Conservation (phyloP, 805 yeast species). For the Ogataea kodamae region DNA sequence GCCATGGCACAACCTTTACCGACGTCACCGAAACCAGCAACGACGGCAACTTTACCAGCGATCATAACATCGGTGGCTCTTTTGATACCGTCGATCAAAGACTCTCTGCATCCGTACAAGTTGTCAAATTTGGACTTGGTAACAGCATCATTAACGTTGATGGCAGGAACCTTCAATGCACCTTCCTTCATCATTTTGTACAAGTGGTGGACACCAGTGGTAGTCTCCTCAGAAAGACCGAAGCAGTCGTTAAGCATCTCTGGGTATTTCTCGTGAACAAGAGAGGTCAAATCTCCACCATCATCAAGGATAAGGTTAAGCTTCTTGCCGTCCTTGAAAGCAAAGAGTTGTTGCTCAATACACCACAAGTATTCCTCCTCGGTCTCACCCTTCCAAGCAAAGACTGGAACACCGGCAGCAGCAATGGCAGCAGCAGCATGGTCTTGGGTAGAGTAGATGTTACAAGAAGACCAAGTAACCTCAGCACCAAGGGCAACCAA, state of each 20-base stretch:
- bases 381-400: conserved; percentile 99
- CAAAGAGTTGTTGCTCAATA: conserved; percentile 97
- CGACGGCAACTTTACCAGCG: conserved; percentile 98
- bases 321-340: conserved; percentile 94
- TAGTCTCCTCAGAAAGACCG: conserved; percentile 98
- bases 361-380: conserved; percentile 99
- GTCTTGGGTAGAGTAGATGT: conserved; percentile 99
- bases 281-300: conserved; percentile 97
- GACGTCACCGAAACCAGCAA: conserved; percentile 99
- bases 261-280: conserved; percentile 97
- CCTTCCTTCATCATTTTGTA: conserved; percentile 93
- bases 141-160: conserved; percentile 97
- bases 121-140: conserved; percentile 99
- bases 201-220: conserved; percentile 99
- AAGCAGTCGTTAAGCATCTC: conserved; percentile 92
- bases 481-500: conserved; percentile 97
- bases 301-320: conserved; percentile 97
- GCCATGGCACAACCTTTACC: conserved; percentile 99
- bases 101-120: conserved; percentile 99
- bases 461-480: conserved; percentile 99
- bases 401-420: conserved; percentile 98
- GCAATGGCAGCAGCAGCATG: conserved; percentile 99
- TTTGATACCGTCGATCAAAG: conserved; percentile 97
- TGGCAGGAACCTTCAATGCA: conserved; percentile 94
- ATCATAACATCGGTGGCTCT: conserved; percentile 99